Percentiles rank a stretch among this genome's conserved stretches.
phyloP scores from a whole-genome alignment of 2,329 filamentous ascomycete species.

The Beauveria brongniartii region DNA sequence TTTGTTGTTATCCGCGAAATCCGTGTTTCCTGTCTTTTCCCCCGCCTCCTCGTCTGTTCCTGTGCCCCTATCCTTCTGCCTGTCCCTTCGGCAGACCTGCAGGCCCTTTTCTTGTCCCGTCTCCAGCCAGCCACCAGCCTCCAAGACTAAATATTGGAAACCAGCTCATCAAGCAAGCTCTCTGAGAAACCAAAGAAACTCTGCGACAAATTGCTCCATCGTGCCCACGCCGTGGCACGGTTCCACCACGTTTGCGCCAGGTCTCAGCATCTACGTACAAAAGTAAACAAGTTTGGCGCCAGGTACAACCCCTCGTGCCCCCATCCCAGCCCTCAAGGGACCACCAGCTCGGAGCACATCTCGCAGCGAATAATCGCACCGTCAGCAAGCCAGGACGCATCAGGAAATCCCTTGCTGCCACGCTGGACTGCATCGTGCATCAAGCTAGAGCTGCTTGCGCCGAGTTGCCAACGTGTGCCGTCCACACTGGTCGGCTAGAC shows the following conservation, averaged over 20 bases:
- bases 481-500: background rate
- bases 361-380: background rate
- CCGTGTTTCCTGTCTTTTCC: background rate
- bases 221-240: background rate
- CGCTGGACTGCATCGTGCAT: background rate
- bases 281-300: background rate
- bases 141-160: too few relatives aligned
- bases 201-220: slow-evolving; percentile 5
- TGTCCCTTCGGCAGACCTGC: background rate
- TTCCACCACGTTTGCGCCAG: background rate
- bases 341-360: background rate
- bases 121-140: background rate
- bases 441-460: background rate
- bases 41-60: slow-evolving; percentile 2
- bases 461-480: background rate
- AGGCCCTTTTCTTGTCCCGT: background rate
- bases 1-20: background rate
- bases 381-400: background rate
- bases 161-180: background rate
- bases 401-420: background rate
- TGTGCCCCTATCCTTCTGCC: background rate
- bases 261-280: background rate
- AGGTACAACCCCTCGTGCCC: background rate
- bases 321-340: background rate
- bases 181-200: slow-evolving; percentile 9